These are phyloP conservation scores for Starmerella riodocensis DNA, from an alignment of 805 yeast genomes.

Conservation along the genomic window DNA sequence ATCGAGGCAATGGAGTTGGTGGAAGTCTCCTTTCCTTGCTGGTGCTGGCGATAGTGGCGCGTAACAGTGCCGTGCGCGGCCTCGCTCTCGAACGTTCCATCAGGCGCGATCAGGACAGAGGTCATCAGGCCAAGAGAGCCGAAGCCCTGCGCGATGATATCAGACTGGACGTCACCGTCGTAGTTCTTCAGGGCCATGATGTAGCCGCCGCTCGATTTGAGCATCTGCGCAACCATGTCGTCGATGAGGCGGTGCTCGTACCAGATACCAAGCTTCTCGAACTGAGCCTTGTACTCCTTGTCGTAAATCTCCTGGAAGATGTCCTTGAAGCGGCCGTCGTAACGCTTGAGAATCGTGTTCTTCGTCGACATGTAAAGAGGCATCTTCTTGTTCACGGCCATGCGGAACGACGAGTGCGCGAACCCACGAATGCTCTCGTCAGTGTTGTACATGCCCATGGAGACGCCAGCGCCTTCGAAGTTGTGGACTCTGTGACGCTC, in stretches of 20 bases:
- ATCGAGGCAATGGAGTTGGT: slow-evolving; percentile 96
- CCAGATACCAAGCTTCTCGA: slow-evolving; percentile 78
- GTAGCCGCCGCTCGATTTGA: slow-evolving; percentile 88
- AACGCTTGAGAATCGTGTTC: slow-evolving; percentile 84
- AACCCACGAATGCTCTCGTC: slow-evolving; percentile 80
- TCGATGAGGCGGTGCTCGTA: slow-evolving; percentile 93
- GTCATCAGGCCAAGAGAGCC: slow-evolving; percentile 97
- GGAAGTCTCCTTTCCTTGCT: slow-evolving; percentile 92
- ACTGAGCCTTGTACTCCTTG: slow-evolving; percentile 48
- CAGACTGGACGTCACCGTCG: slow-evolving; percentile 96
- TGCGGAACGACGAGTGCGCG: slow-evolving; percentile 83
- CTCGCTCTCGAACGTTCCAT: slow-evolving; percentile 90
- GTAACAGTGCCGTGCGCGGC: slow-evolving; percentile 99
- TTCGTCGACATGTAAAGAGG: slow-evolving; percentile 82
- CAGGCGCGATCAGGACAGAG: slow-evolving; percentile 91
- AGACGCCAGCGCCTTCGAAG: slow-evolving; percentile 64
- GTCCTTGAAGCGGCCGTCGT: slow-evolving; percentile 93
- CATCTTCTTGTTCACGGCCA: slow-evolving; percentile 66
- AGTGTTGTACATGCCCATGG: slow-evolving; percentile 89
- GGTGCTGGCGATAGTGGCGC: slow-evolving; percentile 90
- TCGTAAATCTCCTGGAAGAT: slow-evolving; percentile 75
- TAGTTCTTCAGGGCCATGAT: slow-evolving; percentile 94
- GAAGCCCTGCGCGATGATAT: slow-evolving; percentile 94
- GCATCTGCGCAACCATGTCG: slow-evolving; percentile 98
- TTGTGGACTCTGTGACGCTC: slow-evolving; percentile 50